Base-by-base conservation (phyloP, 352 stramenopile species). In the Pythium phragmitis region DNA sequence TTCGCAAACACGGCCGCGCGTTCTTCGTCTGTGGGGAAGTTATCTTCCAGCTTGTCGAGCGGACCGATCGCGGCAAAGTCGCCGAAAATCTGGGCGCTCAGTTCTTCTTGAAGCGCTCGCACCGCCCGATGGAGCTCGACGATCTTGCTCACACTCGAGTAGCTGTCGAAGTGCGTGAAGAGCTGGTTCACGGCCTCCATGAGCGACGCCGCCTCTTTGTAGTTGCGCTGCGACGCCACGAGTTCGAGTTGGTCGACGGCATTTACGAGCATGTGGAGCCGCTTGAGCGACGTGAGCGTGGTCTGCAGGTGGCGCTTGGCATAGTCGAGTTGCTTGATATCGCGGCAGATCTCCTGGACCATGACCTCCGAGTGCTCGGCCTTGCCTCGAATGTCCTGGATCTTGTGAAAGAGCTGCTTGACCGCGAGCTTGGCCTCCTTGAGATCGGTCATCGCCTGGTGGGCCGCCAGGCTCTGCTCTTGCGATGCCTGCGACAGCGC, bases 321-420 rank as follows among this genome's bases (percentile, higher is more conserved):
- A 69, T 96, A 97, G 86, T 99, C 97, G 11, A 99, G 85, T 59
- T 98, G 91, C 75, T 99, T 99, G 74, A 99, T 99, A 75, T 99
- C 97, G 26, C 91, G 82, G 55, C 96, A 99, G 53, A 99, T 99
- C 76, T 99, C 96, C 57, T 98, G 79, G 11, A 99, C 97, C 79
- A 98, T 98, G 45, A 92, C 72, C 73, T 99, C 97, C 28, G 84
- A 97, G 70, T 98, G 92, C 59, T 97, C 86, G 11, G 97, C 96
- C 74, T 99, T 98, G 28, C 74, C 69, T 69, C 92, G 89, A 41
- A 99, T 98, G 41, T 96, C 85, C 39, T 88, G 73, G 43, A 99
- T 98, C 60, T 98, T 96, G 65, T 85, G 68, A 59, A 96, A 91
- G 7, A 99, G 79, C 66, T 96, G 86, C 36, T 88, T 64, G 7